A percentile compares a stretch with the other conserved stretches of the same genome.
phyloP scores from a whole-genome alignment of 164 flowering plant species.

The Nymphaea colorata region DNA sequence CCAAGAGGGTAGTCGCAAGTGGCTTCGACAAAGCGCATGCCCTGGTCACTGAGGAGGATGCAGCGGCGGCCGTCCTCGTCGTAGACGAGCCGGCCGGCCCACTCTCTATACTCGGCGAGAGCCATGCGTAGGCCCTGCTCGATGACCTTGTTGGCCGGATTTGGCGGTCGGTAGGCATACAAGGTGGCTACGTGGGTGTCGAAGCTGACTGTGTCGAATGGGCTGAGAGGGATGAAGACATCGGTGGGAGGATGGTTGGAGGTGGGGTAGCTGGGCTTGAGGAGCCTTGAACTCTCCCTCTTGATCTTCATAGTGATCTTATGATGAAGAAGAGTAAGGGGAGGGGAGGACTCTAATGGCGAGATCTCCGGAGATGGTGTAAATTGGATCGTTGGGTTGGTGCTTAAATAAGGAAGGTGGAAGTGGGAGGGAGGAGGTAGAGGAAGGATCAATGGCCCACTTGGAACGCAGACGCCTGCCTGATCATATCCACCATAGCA shows the following conservation, averaged over 20 bases:
- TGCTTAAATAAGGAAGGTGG: background rate
- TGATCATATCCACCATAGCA: no score
- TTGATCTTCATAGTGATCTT: constrained; percentile 13
- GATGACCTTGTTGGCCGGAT: constrained; percentile 1
- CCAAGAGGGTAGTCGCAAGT: constrained; percentile 1
- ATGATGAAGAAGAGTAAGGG: background rate
- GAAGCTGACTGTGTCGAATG: constrained; percentile 20
- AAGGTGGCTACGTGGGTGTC: constrained; percentile 16
- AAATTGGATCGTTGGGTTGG: background rate
- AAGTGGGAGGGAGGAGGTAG: no score
- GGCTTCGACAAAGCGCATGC: constrained; percentile 9
- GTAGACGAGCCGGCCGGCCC: constrained; percentile 10
- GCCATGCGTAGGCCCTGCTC: constrained; percentile 9
- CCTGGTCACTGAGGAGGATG: constrained; percentile 11
- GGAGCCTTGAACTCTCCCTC: constrained; percentile 13
- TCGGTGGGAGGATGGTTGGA: constrained; percentile 8
- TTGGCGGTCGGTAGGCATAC: constrained; percentile 10
- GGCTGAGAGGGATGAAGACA: constrained; percentile 11
- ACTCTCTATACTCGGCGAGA: constrained; percentile 6
- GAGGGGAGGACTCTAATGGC: background rate
- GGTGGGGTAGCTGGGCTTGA: constrained; percentile 17
- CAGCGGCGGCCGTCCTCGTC: background rate
- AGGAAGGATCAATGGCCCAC: no score
- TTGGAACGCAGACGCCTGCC: no score
- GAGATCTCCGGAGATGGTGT: background rate